Conservation (phyloP, 73 alveolate species). For the Tetrahymena borealis region DNA sequence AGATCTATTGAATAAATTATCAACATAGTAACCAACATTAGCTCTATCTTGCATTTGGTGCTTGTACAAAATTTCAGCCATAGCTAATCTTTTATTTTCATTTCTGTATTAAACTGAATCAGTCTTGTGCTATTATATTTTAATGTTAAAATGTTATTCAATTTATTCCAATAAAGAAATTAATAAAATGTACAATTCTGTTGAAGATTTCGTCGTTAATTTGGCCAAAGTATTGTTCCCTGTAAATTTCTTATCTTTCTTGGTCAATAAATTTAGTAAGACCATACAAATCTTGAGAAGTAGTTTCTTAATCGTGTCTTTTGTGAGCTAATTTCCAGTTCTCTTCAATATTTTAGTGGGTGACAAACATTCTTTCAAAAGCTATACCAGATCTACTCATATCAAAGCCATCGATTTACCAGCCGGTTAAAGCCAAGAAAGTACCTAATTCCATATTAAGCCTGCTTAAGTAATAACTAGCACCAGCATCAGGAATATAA, state of each 20-base stretch:
- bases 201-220: background rate
- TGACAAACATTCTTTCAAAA: background rate
- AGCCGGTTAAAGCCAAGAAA: constrained; percentile 49
- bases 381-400: constrained; percentile 6
- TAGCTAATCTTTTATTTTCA: background rate
- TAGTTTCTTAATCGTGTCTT: background rate
- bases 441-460: constrained; percentile 59
- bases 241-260: background rate
- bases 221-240: background rate
- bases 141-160: background rate
- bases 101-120: background rate
- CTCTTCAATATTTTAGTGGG: background rate
- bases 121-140: background rate
- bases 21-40: background rate
- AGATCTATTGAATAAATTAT: background rate
- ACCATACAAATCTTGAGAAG: background rate
- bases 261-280: background rate
- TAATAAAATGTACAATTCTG: background rate
- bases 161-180: background rate
- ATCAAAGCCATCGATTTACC: constrained; percentile 45
- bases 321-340: background rate
- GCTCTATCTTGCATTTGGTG: background rate
- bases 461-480: constrained; percentile 48
- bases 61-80: background rate
- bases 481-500: constrained; percentile 57